Evolutionary conservation across 2,329 filamentous ascomycete species (phyloP).

Genomic region (Hypoxylon sp.): DNA sequence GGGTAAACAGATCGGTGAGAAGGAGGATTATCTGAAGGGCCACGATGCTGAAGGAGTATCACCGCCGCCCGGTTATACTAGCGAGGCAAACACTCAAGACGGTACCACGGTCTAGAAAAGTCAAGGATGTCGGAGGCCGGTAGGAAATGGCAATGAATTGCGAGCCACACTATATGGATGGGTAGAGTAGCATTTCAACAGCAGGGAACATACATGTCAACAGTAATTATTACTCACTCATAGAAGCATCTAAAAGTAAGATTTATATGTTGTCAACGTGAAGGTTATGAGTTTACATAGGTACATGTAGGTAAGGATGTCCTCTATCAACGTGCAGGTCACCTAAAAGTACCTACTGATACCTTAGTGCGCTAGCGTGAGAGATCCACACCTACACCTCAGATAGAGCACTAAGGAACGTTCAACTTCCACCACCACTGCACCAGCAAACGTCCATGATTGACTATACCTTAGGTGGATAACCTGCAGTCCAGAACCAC

Average conservation of each 20-base stretch:
- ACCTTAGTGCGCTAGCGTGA: not conserved
- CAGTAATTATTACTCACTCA: not conserved
- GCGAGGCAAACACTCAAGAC: slow-evolving; percentile 21
- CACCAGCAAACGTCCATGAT: not conserved
- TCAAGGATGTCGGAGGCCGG: not conserved
- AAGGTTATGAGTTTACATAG: no score
- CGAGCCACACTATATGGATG: not conserved
- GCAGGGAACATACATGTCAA: not conserved
- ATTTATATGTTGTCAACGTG: no score
- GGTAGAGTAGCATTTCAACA: not conserved
- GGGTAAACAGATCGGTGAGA: slow-evolving; percentile 87
- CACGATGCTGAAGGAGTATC: slow-evolving; percentile 50
- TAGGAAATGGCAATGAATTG: not conserved
- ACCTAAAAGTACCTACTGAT: not conserved
- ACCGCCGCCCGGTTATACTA: slow-evolving; percentile 25
- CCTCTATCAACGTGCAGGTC: no score
- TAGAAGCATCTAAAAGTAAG: no score
- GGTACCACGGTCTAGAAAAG: slow-evolving; percentile 11
- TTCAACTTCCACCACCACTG: slow-evolving; percentile 8
- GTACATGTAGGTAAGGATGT: not conserved
- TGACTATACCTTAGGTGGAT: not conserved
- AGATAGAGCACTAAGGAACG: slow-evolving; percentile 6
- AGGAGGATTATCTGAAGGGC: slow-evolving; percentile 88
- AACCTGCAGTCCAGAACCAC: slow-evolving; percentile 2
- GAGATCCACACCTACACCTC: slow-evolving; percentile 5